A percentile compares a stretch with the other conserved stretches of the same genome.
These are phyloP conservation scores for Mortierella polycephala DNA, from an alignment of 371 early-diverging fungal genomes.

Conservation along the genomic window DNA sequence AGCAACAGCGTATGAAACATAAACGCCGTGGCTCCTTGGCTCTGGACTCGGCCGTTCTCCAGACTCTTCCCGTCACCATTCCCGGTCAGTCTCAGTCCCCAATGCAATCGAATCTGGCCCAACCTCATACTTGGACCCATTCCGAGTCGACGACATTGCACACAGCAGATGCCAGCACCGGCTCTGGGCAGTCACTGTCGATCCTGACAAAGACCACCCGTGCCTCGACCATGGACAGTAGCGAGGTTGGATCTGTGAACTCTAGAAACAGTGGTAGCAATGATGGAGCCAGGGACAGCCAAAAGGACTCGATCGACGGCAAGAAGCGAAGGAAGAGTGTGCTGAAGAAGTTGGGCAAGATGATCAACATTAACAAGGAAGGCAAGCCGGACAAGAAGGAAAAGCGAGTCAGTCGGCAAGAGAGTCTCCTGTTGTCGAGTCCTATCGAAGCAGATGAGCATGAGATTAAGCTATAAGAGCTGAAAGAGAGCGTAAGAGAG, in stretches of 20 bases:
- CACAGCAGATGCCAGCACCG: constrained; percentile 21
- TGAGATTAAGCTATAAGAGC: not conserved
- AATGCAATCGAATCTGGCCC: not conserved
- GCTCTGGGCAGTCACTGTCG: constrained; percentile 10
- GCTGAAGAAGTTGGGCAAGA: constrained; percentile 47
- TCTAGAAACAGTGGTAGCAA: constrained; percentile 9
- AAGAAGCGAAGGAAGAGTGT: constrained; percentile 37
- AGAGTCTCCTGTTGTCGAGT: constrained; percentile 23
- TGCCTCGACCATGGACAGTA: constrained; percentile 26
- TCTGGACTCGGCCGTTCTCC: constrained; percentile 1
- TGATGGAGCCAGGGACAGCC: not conserved
- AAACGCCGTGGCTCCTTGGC: constrained; percentile 9
- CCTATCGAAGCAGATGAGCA: constrained; percentile 38
- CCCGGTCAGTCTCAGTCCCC: not conserved
- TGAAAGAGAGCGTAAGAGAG: not conserved
- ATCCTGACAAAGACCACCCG: constrained; percentile 22
- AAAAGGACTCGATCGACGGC: not conserved
- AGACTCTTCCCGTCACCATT: constrained; percentile 12
- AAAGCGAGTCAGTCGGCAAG: constrained; percentile 34
- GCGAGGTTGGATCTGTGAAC: constrained; percentile 25
- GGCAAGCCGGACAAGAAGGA: constrained; percentile 5
- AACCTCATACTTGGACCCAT: constrained; percentile 1
- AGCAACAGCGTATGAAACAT: not conserved
- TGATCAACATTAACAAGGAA: constrained; percentile 19
- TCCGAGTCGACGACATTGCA: constrained; percentile 30